phyloP scores from a whole-genome alignment of 148 eudicot species.

The Fagopyrum homotropicum region DNA sequence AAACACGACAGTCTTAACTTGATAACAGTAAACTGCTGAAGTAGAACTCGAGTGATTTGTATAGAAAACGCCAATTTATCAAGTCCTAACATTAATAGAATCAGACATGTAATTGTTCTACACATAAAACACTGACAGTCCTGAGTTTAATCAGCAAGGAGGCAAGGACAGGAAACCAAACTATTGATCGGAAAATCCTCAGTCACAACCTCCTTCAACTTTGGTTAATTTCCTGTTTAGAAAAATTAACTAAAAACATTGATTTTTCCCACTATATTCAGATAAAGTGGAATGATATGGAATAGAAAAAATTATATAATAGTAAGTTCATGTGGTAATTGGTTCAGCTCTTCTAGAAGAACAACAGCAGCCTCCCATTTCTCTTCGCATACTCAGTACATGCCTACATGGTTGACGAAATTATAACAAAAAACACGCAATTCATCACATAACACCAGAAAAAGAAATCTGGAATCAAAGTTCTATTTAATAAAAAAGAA shows the following conservation, averaged over 20 bases:
- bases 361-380: constrained; percentile 57
- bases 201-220: background rate
- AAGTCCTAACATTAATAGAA: constrained; percentile 5
- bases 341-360: constrained; percentile 49
- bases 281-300: background rate
- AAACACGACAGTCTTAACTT: background rate
- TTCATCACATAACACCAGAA: background rate
- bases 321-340: constrained; percentile 40
- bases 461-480: background rate
- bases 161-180: background rate
- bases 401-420: background rate
- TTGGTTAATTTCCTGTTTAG: background rate
- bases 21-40: background rate
- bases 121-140: background rate
- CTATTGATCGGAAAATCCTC: background rate
- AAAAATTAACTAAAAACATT: too few relatives aligned
- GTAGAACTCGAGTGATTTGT: background rate
- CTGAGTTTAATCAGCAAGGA: background rate
- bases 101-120: background rate
- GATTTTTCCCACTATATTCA: background rate
- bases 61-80: background rate
- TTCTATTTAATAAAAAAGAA: too few relatives aligned
- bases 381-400: constrained; percentile 14
- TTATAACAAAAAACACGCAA: background rate
- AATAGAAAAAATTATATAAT: constrained; percentile 33